Evolutionary conservation across 2,329 filamentous ascomycete species (phyloP).

Genomic region (Neonectria ditissima): DNA sequence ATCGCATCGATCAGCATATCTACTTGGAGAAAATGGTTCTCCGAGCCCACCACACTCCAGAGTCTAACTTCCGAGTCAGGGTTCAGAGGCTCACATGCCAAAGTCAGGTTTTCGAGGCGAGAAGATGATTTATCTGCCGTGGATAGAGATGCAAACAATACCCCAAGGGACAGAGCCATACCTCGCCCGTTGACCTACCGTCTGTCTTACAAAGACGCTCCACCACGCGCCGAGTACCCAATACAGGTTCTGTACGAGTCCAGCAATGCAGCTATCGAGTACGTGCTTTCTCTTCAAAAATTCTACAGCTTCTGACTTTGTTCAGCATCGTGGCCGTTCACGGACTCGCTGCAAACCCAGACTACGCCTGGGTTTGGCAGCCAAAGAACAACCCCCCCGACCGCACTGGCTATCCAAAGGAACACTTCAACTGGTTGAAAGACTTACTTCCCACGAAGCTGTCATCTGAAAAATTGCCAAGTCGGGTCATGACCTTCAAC

Average conservation of each 20-base stretch:
- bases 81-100: no score
- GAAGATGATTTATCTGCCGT: neutral
- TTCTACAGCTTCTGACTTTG: neutral
- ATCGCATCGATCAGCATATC: neutral
- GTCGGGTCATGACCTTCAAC: conserved; percentile 3
- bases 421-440: conserved; percentile 1
- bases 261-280: conserved; percentile 1
- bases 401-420: neutral
- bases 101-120: neutral
- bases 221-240: neutral
- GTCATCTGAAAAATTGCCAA: neutral
- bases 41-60: neutral
- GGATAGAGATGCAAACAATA: neutral
- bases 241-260: neutral
- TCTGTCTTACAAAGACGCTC: neutral
- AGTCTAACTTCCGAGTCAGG: neutral
- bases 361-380: conserved; percentile 5
- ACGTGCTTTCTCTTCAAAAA: neutral
- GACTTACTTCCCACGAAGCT: neutral
- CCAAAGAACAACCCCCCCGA: neutral
- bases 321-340: neutral
- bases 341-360: conserved; percentile 1
- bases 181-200: neutral
- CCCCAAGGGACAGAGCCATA: neutral
- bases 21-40: neutral